Evolutionary conservation across 2,329 filamentous ascomycete genomes (phyloP), one percentile per base, ranked within the genome.

Genomic region (Diaporthe citri): DNA sequence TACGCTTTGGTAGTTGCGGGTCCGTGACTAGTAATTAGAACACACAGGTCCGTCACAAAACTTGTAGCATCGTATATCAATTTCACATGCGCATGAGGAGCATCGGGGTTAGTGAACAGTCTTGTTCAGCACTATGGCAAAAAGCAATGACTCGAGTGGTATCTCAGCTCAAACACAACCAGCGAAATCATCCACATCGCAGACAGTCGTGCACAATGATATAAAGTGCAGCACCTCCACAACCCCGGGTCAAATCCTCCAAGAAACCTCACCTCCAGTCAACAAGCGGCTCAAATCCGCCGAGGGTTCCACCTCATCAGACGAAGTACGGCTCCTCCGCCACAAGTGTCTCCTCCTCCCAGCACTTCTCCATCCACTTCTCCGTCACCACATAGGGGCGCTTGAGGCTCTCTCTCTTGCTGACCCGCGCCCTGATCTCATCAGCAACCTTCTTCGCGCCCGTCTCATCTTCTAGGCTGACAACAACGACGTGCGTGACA

Each of bases 341-440:
- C 62, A 98, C 82, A 76, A 94, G 80, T 0, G 95, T 97, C 77
- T 87, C 88, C 82, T 96, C 94, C 75, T 87, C 87, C 95, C 96
- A 98, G 79, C 94, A 94, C 71, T 93, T 91, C 69, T 92, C 88
- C 0, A 98, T 84, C 97, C 97, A 99, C 20, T 87, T 86, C 13
- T 88, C 82, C 0, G 85, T 89, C 2, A 98, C 93, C 9, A 96
- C 84, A 77, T 94, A 87, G 0, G 96, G 94, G 48, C 95, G 83
- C 60, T 64, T 72, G 28, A 76, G 56, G 71, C 81, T 84, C 9
- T 81, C 82, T 71, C 88, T 82, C 28, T 78, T 79, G 75, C 89
- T 88, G 25, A 90, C 83, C 66, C 81, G 79, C 7, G 84, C 80
- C 43, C 89, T 85, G 17, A 92, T 80, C n/a, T 83, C 82, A 7